Base-by-base conservation (phyloP, 1,139 yeast genomes). In the Pneumocystis carinii region DNA sequence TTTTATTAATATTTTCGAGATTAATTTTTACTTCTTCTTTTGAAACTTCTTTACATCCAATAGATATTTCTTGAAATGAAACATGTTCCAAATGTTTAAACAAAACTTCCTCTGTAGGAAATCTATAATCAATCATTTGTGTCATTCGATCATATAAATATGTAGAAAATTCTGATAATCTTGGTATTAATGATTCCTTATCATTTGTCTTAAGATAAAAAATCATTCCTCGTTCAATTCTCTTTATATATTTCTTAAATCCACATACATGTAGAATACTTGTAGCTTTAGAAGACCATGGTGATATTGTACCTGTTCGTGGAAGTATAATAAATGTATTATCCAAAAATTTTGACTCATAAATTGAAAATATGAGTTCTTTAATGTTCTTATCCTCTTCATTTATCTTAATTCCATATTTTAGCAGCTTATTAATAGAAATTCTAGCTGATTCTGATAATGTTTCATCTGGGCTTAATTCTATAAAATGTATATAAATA, bases 211-310 rank as follows among this genome's bases (percentile, higher is more conserved):
- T 81, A 70, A 92, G 78, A 69, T 88, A 75, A 62, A 92, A 76
- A 7, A 94, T 84, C 68, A 86, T 71, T 65, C 98, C 98, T 71
- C 98, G 83, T 78, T 94, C 99, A 64, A 94, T 84, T 70, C 98
- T 82, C 71, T 83, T 87, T 59, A 92, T 79, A 66, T 79, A 81
- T 17, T 79, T 79, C 58, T 79, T 80, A 66, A 92, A 80, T 6
- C 97, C 97, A 76, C 97, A 89, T 62, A 87, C 95, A 65, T 83
- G 83, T 62, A 94, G 82, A 69, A 94, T 94, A 75, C 92, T 92
- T 60, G 98, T 90, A 48, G 99, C 99, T 76, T 94, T 94, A 19
- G 98, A 90, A 19, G 97, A 89, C 99, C 99, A 94, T 41, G 98
- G 98, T 35, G 97, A 90, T 68, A 92, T 90, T 32, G 98, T 92